Base-by-base conservation (phyloP, 73 alveolate genomes). In the Paramecium octaurelia region DNA sequence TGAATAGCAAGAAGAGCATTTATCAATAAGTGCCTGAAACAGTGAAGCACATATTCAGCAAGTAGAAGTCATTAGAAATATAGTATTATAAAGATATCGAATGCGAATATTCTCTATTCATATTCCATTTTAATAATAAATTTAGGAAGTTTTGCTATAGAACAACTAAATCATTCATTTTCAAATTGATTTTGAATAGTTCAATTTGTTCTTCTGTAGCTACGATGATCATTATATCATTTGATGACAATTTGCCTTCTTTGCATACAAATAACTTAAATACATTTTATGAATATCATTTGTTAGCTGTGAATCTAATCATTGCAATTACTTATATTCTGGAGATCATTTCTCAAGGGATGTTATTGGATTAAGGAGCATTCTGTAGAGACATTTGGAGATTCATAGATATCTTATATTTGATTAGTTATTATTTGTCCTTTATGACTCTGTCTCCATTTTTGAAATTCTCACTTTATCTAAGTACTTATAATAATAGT, bases 341-440 rank as follows among this genome's bases (percentile, higher is more conserved):
- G 8, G 91, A 80, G 18, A 80, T 80, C 8, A 80, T 80, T 9
- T 21, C 76, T 4, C 24, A 80, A 42, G 91, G 91, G 14, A 80
- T 80, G 91, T 24, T 34, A 64, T 9, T 80, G 9, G 91, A 80
- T 80, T 29, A 80, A 80, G 91, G 91, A 38, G 91, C 91, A 40
- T 80, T 80, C 16, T 80, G 91, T 80, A 42, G 91, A 80, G 91
- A 80, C 44, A 44, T 43, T 80, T 80, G 91, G 91, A 80, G 91
- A 80, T 42, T 48, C n/a, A 31, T 44, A 10, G 91, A 80, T 44
- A 80, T 80, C 21, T 11, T 48, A 23, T 80, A 80, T 80, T 46
- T 80, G 9, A 5, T 80, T 14, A 44, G 48, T 23, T 80, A 80
- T 80, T 73, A 80, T 80, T 46, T 42, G 46, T 23, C 48, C 3